Evolutionary conservation across 495 filamentous ascomycete species (phyloP).

Genomic region (Friedmanniomyces simplex): DNA sequence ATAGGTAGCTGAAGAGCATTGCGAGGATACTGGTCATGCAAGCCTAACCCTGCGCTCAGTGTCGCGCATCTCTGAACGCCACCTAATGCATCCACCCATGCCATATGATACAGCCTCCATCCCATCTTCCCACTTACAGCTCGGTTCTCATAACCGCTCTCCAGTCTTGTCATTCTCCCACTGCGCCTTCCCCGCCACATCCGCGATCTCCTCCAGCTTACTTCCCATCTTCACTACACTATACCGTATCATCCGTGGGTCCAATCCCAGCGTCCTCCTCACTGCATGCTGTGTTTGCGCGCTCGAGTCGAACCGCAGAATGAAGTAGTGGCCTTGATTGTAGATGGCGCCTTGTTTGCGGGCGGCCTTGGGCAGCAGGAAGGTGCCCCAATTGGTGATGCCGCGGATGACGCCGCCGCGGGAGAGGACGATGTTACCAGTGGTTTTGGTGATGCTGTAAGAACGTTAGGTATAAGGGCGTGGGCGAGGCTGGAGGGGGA

Average conservation of each 20-base stretch:
- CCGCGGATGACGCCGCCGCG: constrained; percentile 85
- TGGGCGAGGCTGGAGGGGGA: constrained; percentile 2
- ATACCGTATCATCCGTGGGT: constrained; percentile 83
- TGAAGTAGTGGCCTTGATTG: constrained; percentile 84
- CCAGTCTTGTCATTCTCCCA: constrained; percentile 36
- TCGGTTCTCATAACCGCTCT: not conserved
- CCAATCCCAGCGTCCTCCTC: constrained; percentile 64
- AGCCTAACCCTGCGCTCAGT: too few species aligned
- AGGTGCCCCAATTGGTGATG: constrained; percentile 87
- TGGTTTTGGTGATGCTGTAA: constrained; percentile 71
- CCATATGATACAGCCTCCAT: not conserved
- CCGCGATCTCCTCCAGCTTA: constrained; percentile 58
- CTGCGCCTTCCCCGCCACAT: constrained; percentile 48
- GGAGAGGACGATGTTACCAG: constrained; percentile 71
- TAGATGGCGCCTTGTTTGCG: constrained; percentile 70
- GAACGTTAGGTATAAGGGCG: not conserved
- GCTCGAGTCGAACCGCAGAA: constrained; percentile 85
- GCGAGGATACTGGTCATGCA: too few species aligned
- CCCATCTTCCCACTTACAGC: not conserved
- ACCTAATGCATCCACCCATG: too few species aligned
- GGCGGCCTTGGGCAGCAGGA: constrained; percentile 62
- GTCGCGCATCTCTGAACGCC: too few species aligned
- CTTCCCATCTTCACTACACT: constrained; percentile 77
- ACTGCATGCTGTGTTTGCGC: constrained; percentile 60
- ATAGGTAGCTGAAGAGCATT: too few species aligned